Evolutionary conservation across 140 eudicot genomes (phyloP).

Genomic region (Oenanthe javanica): DNA sequence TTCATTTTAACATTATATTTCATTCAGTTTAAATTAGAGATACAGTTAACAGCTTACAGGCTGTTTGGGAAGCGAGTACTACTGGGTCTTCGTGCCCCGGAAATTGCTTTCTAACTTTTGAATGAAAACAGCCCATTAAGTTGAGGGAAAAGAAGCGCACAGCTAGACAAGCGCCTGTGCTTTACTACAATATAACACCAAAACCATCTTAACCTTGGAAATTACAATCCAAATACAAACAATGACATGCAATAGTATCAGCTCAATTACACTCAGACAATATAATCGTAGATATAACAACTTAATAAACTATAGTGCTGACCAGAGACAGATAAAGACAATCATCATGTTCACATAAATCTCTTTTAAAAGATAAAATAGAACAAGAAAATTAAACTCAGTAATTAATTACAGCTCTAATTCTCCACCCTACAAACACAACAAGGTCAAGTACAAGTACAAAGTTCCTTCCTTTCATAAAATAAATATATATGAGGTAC

Average conservation of each 20-base stretch:
- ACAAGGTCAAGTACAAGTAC: background rate
- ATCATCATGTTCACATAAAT: background rate
- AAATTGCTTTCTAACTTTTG: slow-evolving; percentile 53
- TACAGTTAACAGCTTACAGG: slow-evolving; percentile 50
- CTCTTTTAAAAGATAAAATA: background rate
- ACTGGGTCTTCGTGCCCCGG: slow-evolving; percentile 81
- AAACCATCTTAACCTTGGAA: slow-evolving; percentile 44
- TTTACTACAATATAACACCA: slow-evolving; percentile 43
- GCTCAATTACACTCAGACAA: background rate
- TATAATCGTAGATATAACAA: background rate
- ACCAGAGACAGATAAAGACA: background rate
- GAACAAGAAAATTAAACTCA: background rate
- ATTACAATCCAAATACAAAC: slow-evolving; percentile 23
- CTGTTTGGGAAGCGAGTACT: slow-evolving; percentile 83
- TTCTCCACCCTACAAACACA: background rate
- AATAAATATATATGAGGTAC: too few relatives aligned
- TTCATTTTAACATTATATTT: background rate
- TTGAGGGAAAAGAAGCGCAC: background rate
- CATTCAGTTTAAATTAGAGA: background rate
- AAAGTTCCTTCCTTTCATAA: too few relatives aligned
- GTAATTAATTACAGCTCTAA: background rate
- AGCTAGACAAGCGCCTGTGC: slow-evolving; percentile 24
- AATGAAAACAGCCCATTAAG: slow-evolving; percentile 82
- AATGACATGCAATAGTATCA: slow-evolving; percentile 11
- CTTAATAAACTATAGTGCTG: background rate